Evolutionary conservation across 495 filamentous ascomycete genomes (phyloP), one percentile per base, ranked within the genome.

Genomic region (Penicillium egyptiacum): DNA sequence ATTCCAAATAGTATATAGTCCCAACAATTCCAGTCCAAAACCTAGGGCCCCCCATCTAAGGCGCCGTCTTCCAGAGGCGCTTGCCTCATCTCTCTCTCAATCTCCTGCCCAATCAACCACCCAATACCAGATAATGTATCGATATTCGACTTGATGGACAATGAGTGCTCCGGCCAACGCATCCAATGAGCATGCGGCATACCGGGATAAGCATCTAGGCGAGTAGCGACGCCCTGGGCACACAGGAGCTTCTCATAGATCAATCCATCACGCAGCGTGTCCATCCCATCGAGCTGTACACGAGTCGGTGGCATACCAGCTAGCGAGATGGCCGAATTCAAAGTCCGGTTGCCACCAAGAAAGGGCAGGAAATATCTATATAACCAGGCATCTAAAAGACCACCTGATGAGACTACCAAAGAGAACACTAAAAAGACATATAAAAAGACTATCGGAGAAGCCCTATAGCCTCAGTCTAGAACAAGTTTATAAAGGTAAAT

Each of bases 161-260:
- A 52, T 40, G 45, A 57, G 55, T 66, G 53, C 17, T 47, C 16
- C 1, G 71, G 68, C 57, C 60, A 64, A 28, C 8, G 26, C 50
- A 65, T 12, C 42, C 42, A 72, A 62, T 72, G 74, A 1, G 61
- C 70, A 63, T 80, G 77, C 47, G 76, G 75, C 62, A 75, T 58
- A 14, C 76, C 76, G 1, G 73, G 71, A 57, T 80, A 80, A 7
- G 67, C 61, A 60, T 76, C 65, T 26, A 74, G 42, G 49, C 65
- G 73, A 4, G 70, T 73, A 57, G 69, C 61, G 7, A 75, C 63
- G 1, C 68, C 77, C 23, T 63, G 35, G 12, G 73, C 70, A 43
- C 58, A 53, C 51, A 78, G 33, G 16, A 65, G 45, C 50, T 66
- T 55, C 40, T 67, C 75, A 55, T 75, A 77, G 1, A 76, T 56